A percentile compares a stretch with the other conserved stretches of the same genome.
phyloP scores from a whole-genome alignment of 2,329 filamentous ascomycete species.

The Raffaelea arxii region DNA sequence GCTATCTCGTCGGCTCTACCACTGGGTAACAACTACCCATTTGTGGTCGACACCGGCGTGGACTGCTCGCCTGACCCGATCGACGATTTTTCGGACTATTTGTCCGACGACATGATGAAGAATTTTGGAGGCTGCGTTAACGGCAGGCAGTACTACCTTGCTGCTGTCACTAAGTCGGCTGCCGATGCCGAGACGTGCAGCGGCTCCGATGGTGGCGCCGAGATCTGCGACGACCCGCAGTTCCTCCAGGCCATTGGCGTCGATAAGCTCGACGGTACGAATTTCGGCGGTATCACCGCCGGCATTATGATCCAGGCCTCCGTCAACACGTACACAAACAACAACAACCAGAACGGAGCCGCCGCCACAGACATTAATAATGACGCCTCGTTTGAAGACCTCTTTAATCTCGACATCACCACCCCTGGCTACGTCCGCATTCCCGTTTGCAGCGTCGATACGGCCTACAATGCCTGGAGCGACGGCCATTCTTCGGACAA shows the following conservation, averaged over 20 bases:
- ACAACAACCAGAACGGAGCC: slow-evolving; percentile 22
- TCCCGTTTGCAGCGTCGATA: slow-evolving; percentile 26
- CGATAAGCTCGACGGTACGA: slow-evolving; percentile 9
- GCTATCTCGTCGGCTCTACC: not conserved
- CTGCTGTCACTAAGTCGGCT: not conserved
- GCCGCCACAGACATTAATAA: slow-evolving; percentile 15
- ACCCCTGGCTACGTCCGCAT: slow-evolving; percentile 25
- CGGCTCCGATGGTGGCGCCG: too few species aligned
- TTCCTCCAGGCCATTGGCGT: not conserved
- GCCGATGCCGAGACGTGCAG: not conserved
- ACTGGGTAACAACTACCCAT: not conserved
- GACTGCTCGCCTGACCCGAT: not conserved
- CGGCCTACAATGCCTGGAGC: slow-evolving; percentile 23
- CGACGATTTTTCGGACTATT: not conserved
- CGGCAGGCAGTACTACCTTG: slow-evolving; percentile 21
- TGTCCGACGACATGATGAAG: slow-evolving; percentile 9
- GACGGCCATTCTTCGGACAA: slow-evolving; percentile 1
- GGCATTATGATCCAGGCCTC: slow-evolving; percentile 15
- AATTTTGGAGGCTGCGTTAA: slow-evolving; percentile 15
- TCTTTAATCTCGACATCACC: slow-evolving; percentile 20
- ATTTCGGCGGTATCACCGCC: not conserved
- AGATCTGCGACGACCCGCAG: not conserved
- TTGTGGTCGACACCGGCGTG: not conserved
- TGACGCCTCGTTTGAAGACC: slow-evolving; percentile 13
- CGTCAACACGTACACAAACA: slow-evolving; percentile 18